These are phyloP conservation scores for Mucor saturninus DNA, from an alignment of 371 early-diverging fungal genomes.

Conservation along the genomic window DNA sequence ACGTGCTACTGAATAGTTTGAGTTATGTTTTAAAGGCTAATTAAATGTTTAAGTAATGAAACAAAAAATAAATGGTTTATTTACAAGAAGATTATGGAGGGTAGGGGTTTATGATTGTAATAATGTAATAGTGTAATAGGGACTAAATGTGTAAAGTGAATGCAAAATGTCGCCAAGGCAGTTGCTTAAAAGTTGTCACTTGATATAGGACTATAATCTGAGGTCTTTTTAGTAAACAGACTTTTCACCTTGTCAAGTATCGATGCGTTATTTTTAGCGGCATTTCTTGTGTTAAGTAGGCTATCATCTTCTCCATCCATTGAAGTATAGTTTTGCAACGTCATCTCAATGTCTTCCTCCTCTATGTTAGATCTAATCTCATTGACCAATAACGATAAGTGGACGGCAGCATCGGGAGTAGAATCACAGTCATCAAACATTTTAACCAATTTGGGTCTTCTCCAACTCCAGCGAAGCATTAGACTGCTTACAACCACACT, in stretches of 20 bases:
- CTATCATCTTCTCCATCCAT: not conserved
- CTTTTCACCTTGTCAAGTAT: not conserved
- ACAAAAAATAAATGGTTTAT: not conserved
- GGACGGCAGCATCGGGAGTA: conserved; percentile 7
- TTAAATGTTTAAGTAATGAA: too few species aligned
- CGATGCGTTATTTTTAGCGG: not conserved
- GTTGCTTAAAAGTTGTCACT: not conserved
- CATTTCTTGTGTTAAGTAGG: not conserved
- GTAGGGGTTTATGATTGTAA: not conserved
- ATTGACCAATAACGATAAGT: conserved; percentile 11
- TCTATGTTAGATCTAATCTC: conserved; percentile 2
- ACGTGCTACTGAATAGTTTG: too few species aligned
- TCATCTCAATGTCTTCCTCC: conserved; percentile 21
- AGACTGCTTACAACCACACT: conserved; percentile 90
- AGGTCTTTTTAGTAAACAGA: not conserved
- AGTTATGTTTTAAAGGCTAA: too few species aligned
- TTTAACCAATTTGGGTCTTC: conserved; percentile 40
- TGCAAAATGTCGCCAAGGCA: not conserved
- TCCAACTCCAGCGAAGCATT: conserved; percentile 73
- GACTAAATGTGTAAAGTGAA: not conserved
- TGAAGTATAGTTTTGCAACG: not conserved
- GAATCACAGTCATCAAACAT: not conserved
- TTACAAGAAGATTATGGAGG: not conserved
- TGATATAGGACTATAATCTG: not conserved
- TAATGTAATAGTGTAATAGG: not conserved